Conservation (phyloP, 306 rosid genomes). For the Cicer chorassanicum region DNA sequence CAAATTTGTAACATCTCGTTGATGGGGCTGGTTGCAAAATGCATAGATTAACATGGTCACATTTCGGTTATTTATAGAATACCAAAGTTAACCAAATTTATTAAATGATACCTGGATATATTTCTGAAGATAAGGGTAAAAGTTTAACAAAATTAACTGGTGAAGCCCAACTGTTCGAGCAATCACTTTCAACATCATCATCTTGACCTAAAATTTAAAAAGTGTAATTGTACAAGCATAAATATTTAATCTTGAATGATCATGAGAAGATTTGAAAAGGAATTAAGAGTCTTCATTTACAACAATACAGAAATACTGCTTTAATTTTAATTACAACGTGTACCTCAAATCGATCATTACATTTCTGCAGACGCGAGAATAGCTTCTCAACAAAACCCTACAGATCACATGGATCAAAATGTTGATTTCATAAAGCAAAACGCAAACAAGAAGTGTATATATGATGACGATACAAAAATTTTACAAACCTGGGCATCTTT, state of each 20-base stretch:
- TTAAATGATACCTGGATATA: constrained; percentile 67
- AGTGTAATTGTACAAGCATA: constrained; percentile 42
- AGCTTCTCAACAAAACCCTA: constrained; percentile 93
- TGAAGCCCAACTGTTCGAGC: constrained; percentile 89
- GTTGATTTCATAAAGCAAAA: constrained; percentile 28
- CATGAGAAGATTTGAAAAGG: constrained; percentile 20
- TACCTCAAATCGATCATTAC: constrained; percentile 87
- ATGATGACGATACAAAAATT: constrained; percentile 24
- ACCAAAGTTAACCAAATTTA: constrained; percentile 37
- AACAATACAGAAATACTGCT: constrained; percentile 1
- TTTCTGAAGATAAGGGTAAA: constrained; percentile 76
- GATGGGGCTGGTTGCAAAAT: constrained; percentile 81
- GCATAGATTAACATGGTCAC: constrained; percentile 39
- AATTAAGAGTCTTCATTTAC: background rate
- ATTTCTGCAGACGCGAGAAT: constrained; percentile 66
- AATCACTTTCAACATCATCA: constrained; percentile 91
- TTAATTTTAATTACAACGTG: constrained; percentile 28
- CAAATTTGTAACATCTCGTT: constrained; percentile 74
- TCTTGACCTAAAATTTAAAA: constrained; percentile 66
- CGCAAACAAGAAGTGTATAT: constrained; percentile 14
- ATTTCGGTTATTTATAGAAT: constrained; percentile 38
- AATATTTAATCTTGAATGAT: constrained; percentile 31
- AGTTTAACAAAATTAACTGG: constrained; percentile 65
- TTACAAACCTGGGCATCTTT: constrained; percentile 81
- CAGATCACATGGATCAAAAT: constrained; percentile 41